Evolutionary conservation across 129 eudicot species (phyloP), one percentile per base, ranked within the genome.

Genomic region (Logfia minima): DNA sequence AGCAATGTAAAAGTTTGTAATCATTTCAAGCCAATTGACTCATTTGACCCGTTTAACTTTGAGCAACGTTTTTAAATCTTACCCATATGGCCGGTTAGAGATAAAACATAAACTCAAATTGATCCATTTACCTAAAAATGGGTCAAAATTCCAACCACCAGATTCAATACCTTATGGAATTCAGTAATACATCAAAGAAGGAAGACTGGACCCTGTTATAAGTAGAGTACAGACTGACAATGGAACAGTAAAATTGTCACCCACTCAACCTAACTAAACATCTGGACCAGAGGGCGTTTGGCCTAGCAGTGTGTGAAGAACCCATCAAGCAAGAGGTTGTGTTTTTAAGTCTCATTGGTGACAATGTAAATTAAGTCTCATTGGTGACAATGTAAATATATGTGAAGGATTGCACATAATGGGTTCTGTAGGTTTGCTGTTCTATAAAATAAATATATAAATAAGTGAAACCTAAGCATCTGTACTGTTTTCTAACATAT

Each of bases 151-250:
- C 24, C 70, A 75, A 39, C 45, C 41, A 10, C 63, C 31, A 26
- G 16, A 69, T 39, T 26, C 70, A 4, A 24, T 61, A 8, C 28
- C 76, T 58, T 58, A 77, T 22, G 51, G 59, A 78, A 35, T 68
- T 59, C 29, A 37, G 37, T 58, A 68, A 77, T 19, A 58, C 72
- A 24, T 28, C 51, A 68, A 78, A 39, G 70, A 78, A 39, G 18
- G 18, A 31, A 23, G 63, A 60, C 34, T 58, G 51, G 35, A 67
- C 23, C 26, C 14, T 34, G 71, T n/a, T 55, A 55, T 61, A 63
- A 24, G 68, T 28, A 23, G 34, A 59, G 28, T 5, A 58, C 11
- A 62, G 31, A 62, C 26, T 62, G n/a, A 13, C 51, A 52, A 21
- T 19, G 2, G 16, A 76, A 76, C 66, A 48, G 24, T 23, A 31